Evolutionary conservation across 345 rosid genomes (phyloP).

Genomic region (Eucalyptus coolabah): DNA sequence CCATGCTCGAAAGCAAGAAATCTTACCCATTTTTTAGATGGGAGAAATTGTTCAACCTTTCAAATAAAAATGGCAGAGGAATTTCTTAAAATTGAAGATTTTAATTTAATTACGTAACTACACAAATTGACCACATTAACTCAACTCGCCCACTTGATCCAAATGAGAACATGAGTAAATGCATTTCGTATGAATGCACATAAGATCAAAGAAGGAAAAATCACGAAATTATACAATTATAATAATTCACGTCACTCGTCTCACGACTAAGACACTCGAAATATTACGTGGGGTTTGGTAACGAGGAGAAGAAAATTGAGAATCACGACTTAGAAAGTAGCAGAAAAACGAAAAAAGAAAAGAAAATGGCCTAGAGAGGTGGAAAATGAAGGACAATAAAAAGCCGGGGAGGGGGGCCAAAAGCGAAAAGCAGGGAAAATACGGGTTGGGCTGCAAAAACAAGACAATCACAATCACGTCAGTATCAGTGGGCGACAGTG

Average conservation of each 20-base stretch:
- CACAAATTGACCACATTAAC: neutral
- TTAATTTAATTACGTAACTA: neutral
- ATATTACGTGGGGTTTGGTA: neutral
- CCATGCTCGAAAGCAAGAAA: neutral
- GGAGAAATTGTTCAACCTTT: neutral
- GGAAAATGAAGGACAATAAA: neutral
- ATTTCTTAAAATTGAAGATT: neutral
- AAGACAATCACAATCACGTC: neutral
- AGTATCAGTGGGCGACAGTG: neutral
- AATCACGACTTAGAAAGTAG: neutral
- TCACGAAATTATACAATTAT: neutral
- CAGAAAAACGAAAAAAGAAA: neutral
- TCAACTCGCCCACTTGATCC: rapidly evolving
- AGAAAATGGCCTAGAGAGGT: neutral
- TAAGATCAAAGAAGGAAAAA: neutral
- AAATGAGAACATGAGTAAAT: no score
- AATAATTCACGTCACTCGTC: neutral
- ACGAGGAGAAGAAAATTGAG: neutral
- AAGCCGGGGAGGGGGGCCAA: neutral
- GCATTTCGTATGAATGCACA: neutral
- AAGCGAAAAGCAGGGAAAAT: neutral
- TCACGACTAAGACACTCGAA: neutral
- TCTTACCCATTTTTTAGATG: neutral
- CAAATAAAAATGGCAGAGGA: neutral
- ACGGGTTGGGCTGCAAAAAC: neutral